A percentile compares a stretch with the other conserved stretches of the same genome.
phyloP scores from a whole-genome alignment of 805 yeast species.

The Metschnikowia santaceciliae region DNA sequence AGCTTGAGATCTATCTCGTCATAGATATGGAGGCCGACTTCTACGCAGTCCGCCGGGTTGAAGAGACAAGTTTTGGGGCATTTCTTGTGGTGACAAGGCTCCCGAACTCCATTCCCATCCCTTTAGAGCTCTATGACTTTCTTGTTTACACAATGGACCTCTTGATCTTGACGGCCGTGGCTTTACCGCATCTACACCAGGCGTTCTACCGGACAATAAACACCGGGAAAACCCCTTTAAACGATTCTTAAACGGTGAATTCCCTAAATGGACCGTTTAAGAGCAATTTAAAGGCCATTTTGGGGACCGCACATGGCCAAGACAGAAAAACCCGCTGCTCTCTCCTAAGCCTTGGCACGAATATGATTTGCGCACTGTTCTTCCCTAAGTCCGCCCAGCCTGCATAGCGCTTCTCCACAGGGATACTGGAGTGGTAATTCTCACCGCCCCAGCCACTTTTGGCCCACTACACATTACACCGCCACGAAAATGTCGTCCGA shows the following conservation, averaged over 20 bases:
- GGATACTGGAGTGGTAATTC: constrained; percentile 2
- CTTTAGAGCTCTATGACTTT: constrained; percentile 17
- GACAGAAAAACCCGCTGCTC: not conserved
- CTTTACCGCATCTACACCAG: constrained; percentile 2
- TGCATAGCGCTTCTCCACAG: constrained; percentile 5
- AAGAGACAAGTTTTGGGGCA: constrained; percentile 5
- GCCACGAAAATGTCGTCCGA: constrained; percentile 25
- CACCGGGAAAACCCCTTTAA: too few relatives aligned
- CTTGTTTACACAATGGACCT: constrained; percentile 14
- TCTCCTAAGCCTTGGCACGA: not conserved
- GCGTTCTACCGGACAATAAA: not conserved
- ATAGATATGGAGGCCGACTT: constrained; percentile 14
- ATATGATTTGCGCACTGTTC: constrained; percentile 1
- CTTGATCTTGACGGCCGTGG: constrained; percentile 9
- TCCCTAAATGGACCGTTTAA: too few relatives aligned
- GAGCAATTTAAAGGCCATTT: too few relatives aligned
- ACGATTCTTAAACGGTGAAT: too few relatives aligned
- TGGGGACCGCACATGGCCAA: not conserved
- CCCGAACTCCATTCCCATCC: constrained; percentile 16
- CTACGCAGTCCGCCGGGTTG: constrained; percentile 10
- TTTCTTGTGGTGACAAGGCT: constrained; percentile 12
- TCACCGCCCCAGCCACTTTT: constrained; percentile 4
- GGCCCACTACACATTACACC: not conserved
- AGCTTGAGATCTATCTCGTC: constrained; percentile 16
- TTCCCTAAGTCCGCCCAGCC: not conserved